Percentiles rank a stretch among this genome's conserved stretches.
Evolutionary conservation across 1,284 basidiomycete genomes (phyloP).

Genomic region (Phylloboletellus chloephorus): DNA sequence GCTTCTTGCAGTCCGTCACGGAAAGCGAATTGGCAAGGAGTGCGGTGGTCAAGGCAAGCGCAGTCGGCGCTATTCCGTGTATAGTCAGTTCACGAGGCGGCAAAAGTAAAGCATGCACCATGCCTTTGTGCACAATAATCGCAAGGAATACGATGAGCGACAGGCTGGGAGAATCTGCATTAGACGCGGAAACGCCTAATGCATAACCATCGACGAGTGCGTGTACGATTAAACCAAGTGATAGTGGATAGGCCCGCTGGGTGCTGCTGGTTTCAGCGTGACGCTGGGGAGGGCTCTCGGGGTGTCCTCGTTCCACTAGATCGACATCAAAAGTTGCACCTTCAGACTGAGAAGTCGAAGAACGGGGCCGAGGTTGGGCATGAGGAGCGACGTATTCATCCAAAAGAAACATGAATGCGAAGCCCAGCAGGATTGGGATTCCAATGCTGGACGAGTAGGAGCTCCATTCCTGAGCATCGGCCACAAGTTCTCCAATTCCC

Average conservation of each 20-base stretch:
- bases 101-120: background rate
- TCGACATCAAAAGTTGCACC: slow-evolving; percentile 18
- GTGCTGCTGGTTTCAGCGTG: slow-evolving; percentile 13
- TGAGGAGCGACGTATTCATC: slow-evolving; percentile 57
- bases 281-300: slow-evolving; percentile 11
- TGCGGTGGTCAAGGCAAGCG: slow-evolving; percentile 77
- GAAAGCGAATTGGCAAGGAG: slow-evolving; percentile 72
- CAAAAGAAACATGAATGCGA: slow-evolving; percentile 78
- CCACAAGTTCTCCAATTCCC: slow-evolving; percentile 53
- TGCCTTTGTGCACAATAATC: slow-evolving; percentile 85
- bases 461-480: slow-evolving; percentile 32
- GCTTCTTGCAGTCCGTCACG: slow-evolving; percentile 61
- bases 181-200: slow-evolving; percentile 71
- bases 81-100: slow-evolving; percentile 6
- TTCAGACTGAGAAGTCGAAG: slow-evolving; percentile 17
- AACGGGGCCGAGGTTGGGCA: slow-evolving; percentile 31
- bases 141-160: slow-evolving; percentile 85
- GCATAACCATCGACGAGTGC: slow-evolving; percentile 88
- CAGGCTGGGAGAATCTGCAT: slow-evolving; percentile 39
- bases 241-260: slow-evolving; percentile 58
- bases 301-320: slow-evolving; percentile 31
- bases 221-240: slow-evolving; percentile 81
- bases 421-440: slow-evolving; percentile 71
- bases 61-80: slow-evolving; percentile 64
- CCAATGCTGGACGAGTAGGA: slow-evolving; percentile 51